phyloP scores from a whole-genome alignment of 768 basidiomycete species.

The Dioszegia hungarica region DNA sequence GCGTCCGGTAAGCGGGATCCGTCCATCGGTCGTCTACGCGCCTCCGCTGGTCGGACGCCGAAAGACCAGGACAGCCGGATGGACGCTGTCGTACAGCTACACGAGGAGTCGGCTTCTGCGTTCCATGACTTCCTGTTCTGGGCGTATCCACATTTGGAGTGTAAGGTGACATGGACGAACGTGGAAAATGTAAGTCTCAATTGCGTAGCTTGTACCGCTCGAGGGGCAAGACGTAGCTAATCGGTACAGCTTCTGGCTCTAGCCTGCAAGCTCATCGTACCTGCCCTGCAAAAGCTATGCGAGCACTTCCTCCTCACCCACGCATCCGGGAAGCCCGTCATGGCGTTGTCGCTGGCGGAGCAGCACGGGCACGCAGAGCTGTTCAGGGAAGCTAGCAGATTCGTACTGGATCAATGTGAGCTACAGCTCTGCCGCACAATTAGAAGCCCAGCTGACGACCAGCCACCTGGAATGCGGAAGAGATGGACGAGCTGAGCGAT shows the following conservation, averaged over 20 bases:
- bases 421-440: slow-evolving; percentile 56
- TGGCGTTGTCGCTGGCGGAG: slow-evolving; percentile 87
- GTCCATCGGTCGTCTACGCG: neutral
- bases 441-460: slow-evolving; percentile 14
- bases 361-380: slow-evolving; percentile 64
- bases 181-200: slow-evolving; percentile 66
- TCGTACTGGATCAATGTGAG: slow-evolving; percentile 84
- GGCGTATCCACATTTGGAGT: slow-evolving; percentile 86
- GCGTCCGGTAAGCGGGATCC: slow-evolving; percentile 12
- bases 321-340: slow-evolving; percentile 85
- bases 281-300: slow-evolving; percentile 73
- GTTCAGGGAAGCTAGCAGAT: slow-evolving; percentile 83
- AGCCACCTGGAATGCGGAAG: slow-evolving; percentile 36
- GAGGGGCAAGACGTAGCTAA: neutral
- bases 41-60: neutral
- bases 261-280: slow-evolving; percentile 79
- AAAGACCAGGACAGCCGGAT: neutral
- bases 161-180: slow-evolving; percentile 89
- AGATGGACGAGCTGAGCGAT: slow-evolving; percentile 56
- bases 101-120: slow-evolving; percentile 82
- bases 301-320: slow-evolving; percentile 83
- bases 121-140: slow-evolving; percentile 93
- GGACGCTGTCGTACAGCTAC: slow-evolving; percentile 72
- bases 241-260: slow-evolving; percentile 62
- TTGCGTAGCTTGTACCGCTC: neutral